A percentile compares a stretch with the other conserved stretches of the same genome.
phyloP scores from a whole-genome alignment of 2,329 filamentous ascomycete species.

The Aspergillus versicolor region DNA sequence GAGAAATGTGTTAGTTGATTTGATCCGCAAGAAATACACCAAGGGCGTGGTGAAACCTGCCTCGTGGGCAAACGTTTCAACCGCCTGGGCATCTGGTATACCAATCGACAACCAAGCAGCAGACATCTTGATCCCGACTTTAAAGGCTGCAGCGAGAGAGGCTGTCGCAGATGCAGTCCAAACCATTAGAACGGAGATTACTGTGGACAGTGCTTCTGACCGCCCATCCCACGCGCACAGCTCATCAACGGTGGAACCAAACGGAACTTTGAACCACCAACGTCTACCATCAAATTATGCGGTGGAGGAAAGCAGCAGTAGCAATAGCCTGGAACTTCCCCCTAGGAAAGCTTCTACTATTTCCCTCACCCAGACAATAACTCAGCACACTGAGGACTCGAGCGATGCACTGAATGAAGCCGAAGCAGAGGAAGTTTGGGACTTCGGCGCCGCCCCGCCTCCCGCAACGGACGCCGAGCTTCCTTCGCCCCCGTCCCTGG shows the following conservation, averaged over 20 bases:
- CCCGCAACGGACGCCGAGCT: constrained; percentile 23
- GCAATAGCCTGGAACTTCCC: constrained; percentile 20
- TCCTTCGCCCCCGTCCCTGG: constrained; percentile 34
- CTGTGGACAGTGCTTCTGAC: constrained; percentile 23
- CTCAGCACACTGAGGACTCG: constrained; percentile 35
- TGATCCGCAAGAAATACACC: constrained; percentile 40
- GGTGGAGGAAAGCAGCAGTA: constrained; percentile 12
- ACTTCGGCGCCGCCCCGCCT: constrained; percentile 14
- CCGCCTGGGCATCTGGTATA: constrained; percentile 39
- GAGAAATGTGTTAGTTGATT: constrained; percentile 32
- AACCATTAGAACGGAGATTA: constrained; percentile 44
- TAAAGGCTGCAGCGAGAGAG: constrained; percentile 43
- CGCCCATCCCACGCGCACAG: constrained; percentile 14
- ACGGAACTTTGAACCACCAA: constrained; percentile 17
- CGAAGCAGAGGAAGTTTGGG: constrained; percentile 12
- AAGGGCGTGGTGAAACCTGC: constrained; percentile 38
- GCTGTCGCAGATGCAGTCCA: constrained; percentile 39
- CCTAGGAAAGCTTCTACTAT: constrained; percentile 42
- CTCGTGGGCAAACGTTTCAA: constrained; percentile 39
- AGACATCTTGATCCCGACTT: constrained; percentile 42
- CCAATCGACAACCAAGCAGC: constrained; percentile 38
- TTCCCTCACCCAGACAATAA: constrained; percentile 42
- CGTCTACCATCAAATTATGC: constrained; percentile 26
- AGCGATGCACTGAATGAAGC: constrained; percentile 15
- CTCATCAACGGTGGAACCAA: constrained; percentile 13